Evolutionary conservation across 1,284 basidiomycete genomes (phyloP).

Genomic region (Irpex sp.): DNA sequence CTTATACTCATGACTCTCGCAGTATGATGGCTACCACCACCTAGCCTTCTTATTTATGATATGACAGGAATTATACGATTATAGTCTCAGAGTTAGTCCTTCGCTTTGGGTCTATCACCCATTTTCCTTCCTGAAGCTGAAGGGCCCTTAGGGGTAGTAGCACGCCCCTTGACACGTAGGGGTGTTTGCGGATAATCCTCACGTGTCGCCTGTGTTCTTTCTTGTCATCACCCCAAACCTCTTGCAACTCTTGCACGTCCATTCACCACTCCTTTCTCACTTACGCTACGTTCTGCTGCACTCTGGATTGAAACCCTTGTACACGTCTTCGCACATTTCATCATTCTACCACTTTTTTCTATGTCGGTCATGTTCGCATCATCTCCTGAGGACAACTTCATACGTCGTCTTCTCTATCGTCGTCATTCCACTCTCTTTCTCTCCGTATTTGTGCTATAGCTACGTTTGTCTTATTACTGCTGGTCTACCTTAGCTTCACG

Average conservation of each 20-base stretch:
- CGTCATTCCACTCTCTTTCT: slow-evolving; percentile 8
- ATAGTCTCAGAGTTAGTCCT: slow-evolving; percentile 21
- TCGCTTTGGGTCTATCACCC: not conserved
- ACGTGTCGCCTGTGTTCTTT: not conserved
- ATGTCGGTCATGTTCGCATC: slow-evolving; percentile 17
- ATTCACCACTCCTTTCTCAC: not conserved
- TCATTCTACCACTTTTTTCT: slow-evolving; percentile 6
- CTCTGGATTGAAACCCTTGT: slow-evolving; percentile 19
- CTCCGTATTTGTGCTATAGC: slow-evolving; percentile 22
- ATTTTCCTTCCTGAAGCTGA: slow-evolving; percentile 1
- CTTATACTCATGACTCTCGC: not conserved
- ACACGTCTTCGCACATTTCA: slow-evolving; percentile 20
- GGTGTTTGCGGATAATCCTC: not conserved
- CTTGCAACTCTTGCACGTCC: not conserved
- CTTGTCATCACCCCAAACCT: not conserved
- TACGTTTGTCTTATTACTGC: slow-evolving; percentile 20
- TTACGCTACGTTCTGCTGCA: slow-evolving; percentile 7
- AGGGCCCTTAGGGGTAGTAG: slow-evolving; percentile 1
- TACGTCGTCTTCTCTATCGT: slow-evolving; percentile 14
- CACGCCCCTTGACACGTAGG: slow-evolving; percentile 1
- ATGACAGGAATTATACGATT: slow-evolving; percentile 25
- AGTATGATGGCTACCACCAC: slow-evolving; percentile 29
- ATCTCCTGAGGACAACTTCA: slow-evolving; percentile 13
- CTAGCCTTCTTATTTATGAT: slow-evolving; percentile 5
- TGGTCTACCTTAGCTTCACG: slow-evolving; percentile 6